Evolutionary conservation across 1,139 yeast species (phyloP).

Genomic region (Insectozyma bohioensis): DNA sequence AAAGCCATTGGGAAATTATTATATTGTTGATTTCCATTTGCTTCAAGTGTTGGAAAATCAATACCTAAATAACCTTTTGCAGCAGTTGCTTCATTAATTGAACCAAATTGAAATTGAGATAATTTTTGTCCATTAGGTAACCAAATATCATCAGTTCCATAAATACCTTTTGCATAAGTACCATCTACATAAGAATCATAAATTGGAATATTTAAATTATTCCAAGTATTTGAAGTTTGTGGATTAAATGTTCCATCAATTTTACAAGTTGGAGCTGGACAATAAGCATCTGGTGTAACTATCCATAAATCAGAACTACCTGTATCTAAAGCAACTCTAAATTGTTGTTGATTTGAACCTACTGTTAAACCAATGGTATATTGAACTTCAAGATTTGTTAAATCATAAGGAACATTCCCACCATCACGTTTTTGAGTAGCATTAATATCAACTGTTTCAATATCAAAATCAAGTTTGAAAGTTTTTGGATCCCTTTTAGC

Average conservation of each 20-base stretch:
- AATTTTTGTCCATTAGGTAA: constrained; percentile 13
- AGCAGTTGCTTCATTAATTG: constrained; percentile 11
- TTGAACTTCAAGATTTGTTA: background rate
- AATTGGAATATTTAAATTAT: constrained; percentile 10
- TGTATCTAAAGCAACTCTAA: constrained; percentile 25
- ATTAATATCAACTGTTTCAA: background rate
- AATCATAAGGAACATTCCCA: too few relatives aligned
- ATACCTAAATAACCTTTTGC: constrained; percentile 21
- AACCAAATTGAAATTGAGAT: constrained; percentile 18
- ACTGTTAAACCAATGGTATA: constrained; percentile 11
- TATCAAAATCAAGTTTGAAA: constrained; percentile 5
- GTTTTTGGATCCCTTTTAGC: too few relatives aligned
- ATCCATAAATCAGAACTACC: constrained; percentile 33
- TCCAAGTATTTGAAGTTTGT: constrained; percentile 13
- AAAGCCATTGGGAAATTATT: constrained; percentile 32
- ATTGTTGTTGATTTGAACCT: constrained; percentile 21
- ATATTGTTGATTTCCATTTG: constrained; percentile 19
- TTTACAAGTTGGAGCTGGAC: constrained; percentile 7
- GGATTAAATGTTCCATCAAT: constrained; percentile 6
- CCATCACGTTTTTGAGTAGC: background rate
- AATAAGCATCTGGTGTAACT: constrained; percentile 7
- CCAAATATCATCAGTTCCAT: constrained; percentile 48
- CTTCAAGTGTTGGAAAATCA: constrained; percentile 15
- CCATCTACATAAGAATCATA: constrained; percentile 13
- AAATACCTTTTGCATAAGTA: constrained; percentile 44